phyloP scores from a whole-genome alignment of 225 moss, liverwort and hornwort genomes.

The Sphagnum tenellum region DNA sequence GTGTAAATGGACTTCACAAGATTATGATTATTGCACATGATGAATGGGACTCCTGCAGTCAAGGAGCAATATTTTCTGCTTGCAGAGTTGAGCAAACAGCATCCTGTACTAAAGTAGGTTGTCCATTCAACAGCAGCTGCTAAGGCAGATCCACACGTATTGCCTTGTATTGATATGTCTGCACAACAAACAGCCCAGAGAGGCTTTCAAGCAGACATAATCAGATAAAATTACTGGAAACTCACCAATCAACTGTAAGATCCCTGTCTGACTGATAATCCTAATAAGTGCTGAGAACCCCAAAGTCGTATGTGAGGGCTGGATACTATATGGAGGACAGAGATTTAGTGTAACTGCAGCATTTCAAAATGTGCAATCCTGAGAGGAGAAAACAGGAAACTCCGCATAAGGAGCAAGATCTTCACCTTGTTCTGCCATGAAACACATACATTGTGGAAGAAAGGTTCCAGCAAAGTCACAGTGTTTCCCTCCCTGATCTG shows the following conservation, averaged over 20 bases:
- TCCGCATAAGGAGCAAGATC: too few relatives aligned
- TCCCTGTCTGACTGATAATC: too few relatives aligned
- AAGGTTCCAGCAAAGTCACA: slow-evolving; percentile 48
- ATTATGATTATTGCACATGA: too few relatives aligned
- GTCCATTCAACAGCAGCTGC: slow-evolving; percentile 51
- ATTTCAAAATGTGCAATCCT: too few relatives aligned
- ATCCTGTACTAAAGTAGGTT: slow-evolving; percentile 51
- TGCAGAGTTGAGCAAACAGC: slow-evolving; percentile 53
- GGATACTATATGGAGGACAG: background rate
- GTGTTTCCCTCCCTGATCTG: slow-evolving; percentile 41
- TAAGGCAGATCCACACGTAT: slow-evolving; percentile 50
- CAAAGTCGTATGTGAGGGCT: background rate
- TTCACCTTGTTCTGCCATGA: slow-evolving; percentile 45
- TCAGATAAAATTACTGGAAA: too few relatives aligned
- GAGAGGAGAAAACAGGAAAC: too few relatives aligned
- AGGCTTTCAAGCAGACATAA: too few relatives aligned
- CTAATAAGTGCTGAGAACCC: background rate
- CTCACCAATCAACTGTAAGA: too few relatives aligned
- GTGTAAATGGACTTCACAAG: too few relatives aligned
- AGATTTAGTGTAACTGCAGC: too few relatives aligned
- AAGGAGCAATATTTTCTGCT: slow-evolving; percentile 55
- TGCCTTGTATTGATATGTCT: slow-evolving; percentile 32
- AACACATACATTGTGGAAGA: slow-evolving; percentile 36
- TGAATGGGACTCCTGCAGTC: slow-evolving; percentile 2
- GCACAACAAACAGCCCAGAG: background rate